Percentiles rank a stretch among this genome's conserved stretches.
phyloP scores from a whole-genome alignment of 2,329 filamentous ascomycete species.

The Cryoendolithus antarcticus region DNA sequence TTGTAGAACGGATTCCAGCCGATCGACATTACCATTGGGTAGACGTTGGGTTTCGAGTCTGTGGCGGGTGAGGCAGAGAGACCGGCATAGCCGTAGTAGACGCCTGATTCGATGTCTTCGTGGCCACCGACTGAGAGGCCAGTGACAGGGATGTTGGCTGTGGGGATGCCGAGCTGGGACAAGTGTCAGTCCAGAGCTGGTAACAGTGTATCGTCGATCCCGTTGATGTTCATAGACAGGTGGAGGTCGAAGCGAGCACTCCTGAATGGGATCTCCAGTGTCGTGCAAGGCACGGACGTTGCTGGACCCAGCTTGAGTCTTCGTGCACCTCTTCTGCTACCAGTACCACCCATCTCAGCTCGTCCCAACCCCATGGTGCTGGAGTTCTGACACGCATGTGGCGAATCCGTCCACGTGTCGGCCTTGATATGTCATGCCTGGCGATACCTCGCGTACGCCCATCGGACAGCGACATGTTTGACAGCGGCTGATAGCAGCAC shows the following conservation, averaged over 20 bases:
- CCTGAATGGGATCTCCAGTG: not conserved
- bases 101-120: conserved; percentile 55
- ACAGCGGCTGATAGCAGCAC: conserved; percentile 2
- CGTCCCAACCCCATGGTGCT: too few species aligned
- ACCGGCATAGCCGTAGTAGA: conserved; percentile 88
- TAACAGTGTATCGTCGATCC: too few species aligned
- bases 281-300: too few species aligned
- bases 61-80: conserved; percentile 33
- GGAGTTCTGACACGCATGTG: too few species aligned
- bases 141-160: conserved; percentile 67
- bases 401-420: too few species aligned
- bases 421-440: too few species aligned
- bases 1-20: conserved; percentile 98
- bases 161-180: conserved; percentile 77
- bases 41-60: conserved; percentile 34
- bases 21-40: conserved; percentile 85
- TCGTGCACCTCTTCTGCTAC: too few species aligned
- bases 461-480: conserved; percentile 2
- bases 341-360: too few species aligned
- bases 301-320: too few species aligned
- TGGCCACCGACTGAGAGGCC: conserved; percentile 59
- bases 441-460: not conserved
- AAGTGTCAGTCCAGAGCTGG: not conserved
- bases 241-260: too few species aligned
- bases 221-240: too few species aligned